Evolutionary conservation across 2,329 filamentous ascomycete species (phyloP).

Genomic region (Calonectria pauciramosa): DNA sequence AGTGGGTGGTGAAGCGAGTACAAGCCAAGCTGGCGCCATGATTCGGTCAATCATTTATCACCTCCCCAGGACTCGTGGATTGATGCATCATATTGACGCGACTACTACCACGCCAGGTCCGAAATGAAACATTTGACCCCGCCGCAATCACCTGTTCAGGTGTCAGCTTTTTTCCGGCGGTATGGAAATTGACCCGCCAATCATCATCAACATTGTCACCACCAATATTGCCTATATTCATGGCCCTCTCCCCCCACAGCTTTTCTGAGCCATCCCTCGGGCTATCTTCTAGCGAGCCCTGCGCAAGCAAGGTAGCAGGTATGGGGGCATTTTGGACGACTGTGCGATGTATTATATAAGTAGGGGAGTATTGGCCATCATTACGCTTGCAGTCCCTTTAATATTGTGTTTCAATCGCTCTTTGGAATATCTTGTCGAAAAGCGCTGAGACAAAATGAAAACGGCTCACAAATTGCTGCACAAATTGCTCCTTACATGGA

Average conservation of each 20-base stretch:
- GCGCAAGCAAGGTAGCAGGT: too few relatives aligned
- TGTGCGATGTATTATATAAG: neutral
- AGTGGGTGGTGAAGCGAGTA: neutral
- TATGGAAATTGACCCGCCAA: neutral
- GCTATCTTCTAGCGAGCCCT: neutral
- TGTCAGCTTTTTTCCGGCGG: neutral
- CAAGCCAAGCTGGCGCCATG: neutral
- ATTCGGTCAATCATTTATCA: neutral
- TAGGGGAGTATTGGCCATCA: accelerated
- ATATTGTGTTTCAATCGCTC: neutral
- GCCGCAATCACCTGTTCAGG: neutral
- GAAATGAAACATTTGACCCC: neutral
- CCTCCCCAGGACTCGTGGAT: neutral
- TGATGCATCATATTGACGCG: neutral
- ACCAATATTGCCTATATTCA: neutral
- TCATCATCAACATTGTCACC: neutral
- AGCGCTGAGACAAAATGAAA: neutral
- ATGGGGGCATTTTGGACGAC: neutral
- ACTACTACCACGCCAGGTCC: neutral
- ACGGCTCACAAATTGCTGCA: too few relatives aligned
- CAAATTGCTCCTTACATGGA: neutral
- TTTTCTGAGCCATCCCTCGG: neutral
- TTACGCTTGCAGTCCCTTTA: neutral
- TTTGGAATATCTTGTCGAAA: too few relatives aligned
- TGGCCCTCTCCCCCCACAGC: neutral